Percentiles rank a stretch among this genome's conserved stretches.
Conservation (phyloP, 108 stramenopile genomes). For the Chaetoceros muelleri region DNA sequence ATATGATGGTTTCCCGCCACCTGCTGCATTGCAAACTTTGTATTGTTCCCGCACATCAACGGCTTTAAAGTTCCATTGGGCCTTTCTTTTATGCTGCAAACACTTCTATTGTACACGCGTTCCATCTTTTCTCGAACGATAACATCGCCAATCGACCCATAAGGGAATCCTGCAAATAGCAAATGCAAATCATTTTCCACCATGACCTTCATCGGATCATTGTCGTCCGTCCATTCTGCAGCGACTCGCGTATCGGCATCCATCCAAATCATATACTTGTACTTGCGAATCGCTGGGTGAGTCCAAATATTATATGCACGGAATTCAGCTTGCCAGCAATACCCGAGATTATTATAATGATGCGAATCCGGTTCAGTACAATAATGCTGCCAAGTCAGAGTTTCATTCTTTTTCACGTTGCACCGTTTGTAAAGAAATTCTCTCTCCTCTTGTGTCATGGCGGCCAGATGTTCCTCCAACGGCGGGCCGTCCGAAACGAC, state of each 20-base stretch:
- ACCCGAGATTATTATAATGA: constrained; percentile 1
- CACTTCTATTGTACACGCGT: not conserved
- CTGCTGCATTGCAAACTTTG: not conserved
- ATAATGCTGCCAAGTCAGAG: not conserved
- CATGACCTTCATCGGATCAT: constrained; percentile 33
- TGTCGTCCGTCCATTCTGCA: constrained; percentile 10
- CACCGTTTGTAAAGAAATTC: constrained; percentile 14
- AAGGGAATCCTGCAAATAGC: constrained; percentile 24
- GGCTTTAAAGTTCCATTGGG: not conserved
- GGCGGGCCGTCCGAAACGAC: constrained; percentile 26
- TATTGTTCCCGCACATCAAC: not conserved
- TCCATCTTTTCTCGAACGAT: not conserved
- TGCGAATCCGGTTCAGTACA: not conserved
- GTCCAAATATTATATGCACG: constrained; percentile 26
- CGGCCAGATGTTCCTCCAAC: constrained; percentile 20
- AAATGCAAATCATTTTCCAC: constrained; percentile 26
- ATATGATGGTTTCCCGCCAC: constrained; percentile 1
- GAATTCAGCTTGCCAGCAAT: constrained; percentile 25
- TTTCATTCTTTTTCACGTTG: constrained; percentile 4
- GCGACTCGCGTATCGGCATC: constrained; percentile 32
- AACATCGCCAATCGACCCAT: constrained; percentile 9
- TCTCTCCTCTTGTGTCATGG: constrained; percentile 4
- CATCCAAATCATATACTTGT: constrained; percentile 36
- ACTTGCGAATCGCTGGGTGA: constrained; percentile 19
- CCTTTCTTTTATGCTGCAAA: not conserved